A percentile compares a stretch with the other conserved stretches of the same genome.
phyloP scores from a whole-genome alignment of 2,329 filamentous ascomycete species.

The Exophiala dermatitidis region DNA sequence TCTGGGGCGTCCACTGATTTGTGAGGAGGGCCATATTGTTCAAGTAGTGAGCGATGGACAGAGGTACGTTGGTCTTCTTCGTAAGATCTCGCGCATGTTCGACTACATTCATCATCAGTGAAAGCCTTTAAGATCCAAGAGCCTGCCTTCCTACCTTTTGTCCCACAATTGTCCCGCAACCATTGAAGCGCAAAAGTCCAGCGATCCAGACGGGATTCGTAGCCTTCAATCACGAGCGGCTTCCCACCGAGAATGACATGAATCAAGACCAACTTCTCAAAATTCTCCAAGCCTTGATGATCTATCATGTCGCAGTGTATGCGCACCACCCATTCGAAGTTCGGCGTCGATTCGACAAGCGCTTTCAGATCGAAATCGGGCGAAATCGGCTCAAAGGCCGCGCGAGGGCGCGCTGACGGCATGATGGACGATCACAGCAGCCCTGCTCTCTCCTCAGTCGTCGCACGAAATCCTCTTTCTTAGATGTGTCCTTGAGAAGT shows the following conservation, averaged over 20 bases:
- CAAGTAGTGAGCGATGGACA: constrained; percentile 85
- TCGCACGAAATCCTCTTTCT: constrained; percentile 7
- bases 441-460: not conserved
- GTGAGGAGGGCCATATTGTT: constrained; percentile 77
- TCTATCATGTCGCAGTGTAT: constrained; percentile 73
- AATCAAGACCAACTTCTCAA: constrained; percentile 75
- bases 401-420: constrained; percentile 71
- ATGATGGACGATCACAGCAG: constrained; percentile 44
- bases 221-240: constrained; percentile 85
- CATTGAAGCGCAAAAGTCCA: constrained; percentile 73
- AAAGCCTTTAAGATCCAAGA: constrained; percentile 4
- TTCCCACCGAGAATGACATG: constrained; percentile 81
- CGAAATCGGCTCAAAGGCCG: constrained; percentile 84
- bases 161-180: constrained; percentile 70
- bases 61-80: constrained; percentile 64
- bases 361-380: constrained; percentile 71
- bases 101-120: constrained; percentile 43
- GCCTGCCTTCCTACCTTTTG: constrained; percentile 56
- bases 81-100: constrained; percentile 79
- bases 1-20: constrained; percentile 68
- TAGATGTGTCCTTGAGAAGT: not conserved
- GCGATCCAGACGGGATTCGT: constrained; percentile 66
- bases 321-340: constrained; percentile 79
- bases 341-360: constrained; percentile 69
- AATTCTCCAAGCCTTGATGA: constrained; percentile 65